A percentile compares a stretch with the other conserved stretches of the same genome.
phyloP scores from a whole-genome alignment of 1,284 basidiomycete genomes.

The Cutaneotrichosporon cavernicola region DNA sequence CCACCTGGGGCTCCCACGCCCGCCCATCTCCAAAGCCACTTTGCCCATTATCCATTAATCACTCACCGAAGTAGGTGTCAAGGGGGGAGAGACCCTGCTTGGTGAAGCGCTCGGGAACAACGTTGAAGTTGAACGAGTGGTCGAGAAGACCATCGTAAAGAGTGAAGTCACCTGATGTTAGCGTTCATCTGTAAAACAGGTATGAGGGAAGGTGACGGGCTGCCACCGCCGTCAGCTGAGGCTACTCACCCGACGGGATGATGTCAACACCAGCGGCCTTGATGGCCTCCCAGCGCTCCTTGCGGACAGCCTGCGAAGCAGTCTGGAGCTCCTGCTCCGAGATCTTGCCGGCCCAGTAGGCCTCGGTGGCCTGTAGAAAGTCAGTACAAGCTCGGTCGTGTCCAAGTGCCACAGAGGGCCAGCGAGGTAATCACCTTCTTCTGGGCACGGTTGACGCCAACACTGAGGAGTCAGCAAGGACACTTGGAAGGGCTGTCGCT shows the following conservation, averaged over 20 bases:
- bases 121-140: constrained; percentile 94
- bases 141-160: constrained; percentile 99
- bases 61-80: constrained; percentile 83
- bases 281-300: constrained; percentile 84
- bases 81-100: constrained; percentile 82
- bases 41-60: neutral
- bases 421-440: constrained; percentile 66
- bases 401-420: neutral
- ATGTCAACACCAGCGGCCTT: constrained; percentile 86
- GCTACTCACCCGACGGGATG: constrained; percentile 74
- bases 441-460: constrained; percentile 91
- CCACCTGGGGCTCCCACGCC: neutral
- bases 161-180: constrained; percentile 76
- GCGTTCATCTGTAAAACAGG: neutral
- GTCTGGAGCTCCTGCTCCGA: constrained; percentile 85
- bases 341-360: constrained; percentile 95
- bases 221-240: constrained; percentile 7
- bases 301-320: constrained; percentile 83
- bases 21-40: neutral
- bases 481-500: neutral
- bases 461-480: constrained; percentile 54
- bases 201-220: too few species aligned
- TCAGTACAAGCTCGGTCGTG: constrained; percentile 5
- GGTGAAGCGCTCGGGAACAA: constrained; percentile 91
- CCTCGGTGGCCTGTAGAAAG: constrained; percentile 70